Base-by-base conservation (phyloP, 768 basidiomycete species). In the Pleurotus tuoliensis region DNA sequence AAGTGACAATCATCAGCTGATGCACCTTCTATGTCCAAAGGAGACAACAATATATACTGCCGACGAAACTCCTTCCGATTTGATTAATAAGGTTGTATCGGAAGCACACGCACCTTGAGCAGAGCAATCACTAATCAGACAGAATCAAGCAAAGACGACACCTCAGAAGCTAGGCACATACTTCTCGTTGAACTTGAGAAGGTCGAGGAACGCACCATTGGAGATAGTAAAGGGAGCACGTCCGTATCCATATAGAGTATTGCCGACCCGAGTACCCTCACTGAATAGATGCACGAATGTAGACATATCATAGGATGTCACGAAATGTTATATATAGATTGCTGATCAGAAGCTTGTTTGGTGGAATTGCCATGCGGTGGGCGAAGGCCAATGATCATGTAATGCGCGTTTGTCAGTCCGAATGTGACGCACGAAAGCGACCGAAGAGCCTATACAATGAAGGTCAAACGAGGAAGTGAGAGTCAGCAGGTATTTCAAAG, bases 1-100 rank as follows among this genome's bases (percentile, higher is more conserved):
- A 34, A 34, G 8, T 34, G 30, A 34, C 8, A 9, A 8, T 34
- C 30, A 34, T 34, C 30, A 34, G 30, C 30, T 34, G 30, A 34
- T 8, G 8, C 8, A 34, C 8, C 30, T 34, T 34, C 30, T 9
- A 34, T 34, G 30, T 34, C 30, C 30, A 34, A 34, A 34, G 30
- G 30, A 34, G 30, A 34, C 30, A 34, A 34, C 9, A 9, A 34
- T 34, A 34, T 11, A 34, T 8, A 34, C 48, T 27, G 25, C 27
- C 48, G 27, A 49, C 48, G 48, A 30, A 34, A 30, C 30, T 50
- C 48, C 48, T n/a, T 50, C 48, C 48, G 48, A 13, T 37, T 30
- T 34, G 9, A 27, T 4, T 50, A 27, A 50, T 34, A 25, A 34
- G 48, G 30, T n/a, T 12, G 30, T 34, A 34, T 34, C 4, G 30